Base-by-base conservation (phyloP, 345 rosid genomes). In the Physaria fendleri region DNA sequence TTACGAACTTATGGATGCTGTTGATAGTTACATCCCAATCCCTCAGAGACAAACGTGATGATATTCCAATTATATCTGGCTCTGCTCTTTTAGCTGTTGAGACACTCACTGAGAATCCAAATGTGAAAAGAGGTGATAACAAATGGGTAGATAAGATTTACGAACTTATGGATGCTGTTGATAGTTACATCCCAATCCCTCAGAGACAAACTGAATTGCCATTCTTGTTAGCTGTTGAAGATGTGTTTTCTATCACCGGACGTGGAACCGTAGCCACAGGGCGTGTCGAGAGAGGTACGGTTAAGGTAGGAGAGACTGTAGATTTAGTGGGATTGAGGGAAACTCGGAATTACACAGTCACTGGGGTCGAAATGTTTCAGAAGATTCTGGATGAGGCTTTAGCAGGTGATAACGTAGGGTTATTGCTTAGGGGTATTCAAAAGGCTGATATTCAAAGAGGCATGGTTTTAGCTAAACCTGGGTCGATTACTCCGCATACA, bases 191-290 rank as follows among this genome's bases (percentile, higher is more conserved):
- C 33, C 94, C 99, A 1, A 76, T 92, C 32, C 97, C 97, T 1
- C 79, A 74, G 48, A 80, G 99, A 42, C 95, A 86, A 51, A 79
- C 83, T 5, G 99, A 92, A 6, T 79, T 89, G 40, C 95, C 99
- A 1, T 88, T 89, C 66, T 68, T 86, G 76, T 81, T 92, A 62
- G 95, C 97, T 25, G 35, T 89, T 56, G 99, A 89, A 56, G 97
- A 89, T 76, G 94, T 92, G 25, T 86, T 92, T 68, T 86, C 97
- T 0, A 88, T 92, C 53, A 88, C 95, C 0, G 95, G 94, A 43
- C 95, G 89, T 72, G 95, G 99, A 12, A 83, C 99, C 0, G 91
- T 88, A 13, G 97, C 94, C 51, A 89, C 95, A 0, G 99, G 95
- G 25, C 82, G 91, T 68, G 82, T 93, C 3, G 97, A 89, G 80